Conservation (phyloP, 345 rosid species). For the Brassica incana region DNA sequence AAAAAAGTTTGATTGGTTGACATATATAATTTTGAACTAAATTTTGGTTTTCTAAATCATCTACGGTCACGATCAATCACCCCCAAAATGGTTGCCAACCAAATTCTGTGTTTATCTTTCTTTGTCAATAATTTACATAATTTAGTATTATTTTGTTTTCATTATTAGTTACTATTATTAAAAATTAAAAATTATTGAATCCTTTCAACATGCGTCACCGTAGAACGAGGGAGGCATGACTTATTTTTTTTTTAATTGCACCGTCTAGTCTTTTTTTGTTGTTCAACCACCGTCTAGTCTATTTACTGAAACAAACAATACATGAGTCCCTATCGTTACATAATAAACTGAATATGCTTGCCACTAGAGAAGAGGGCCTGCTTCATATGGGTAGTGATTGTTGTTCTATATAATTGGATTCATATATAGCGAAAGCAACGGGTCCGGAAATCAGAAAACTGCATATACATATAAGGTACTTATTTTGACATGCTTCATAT, state of each 20-base stretch:
- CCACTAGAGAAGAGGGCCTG: slow-evolving; percentile 22
- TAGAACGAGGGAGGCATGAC: slow-evolving; percentile 35
- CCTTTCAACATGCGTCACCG: slow-evolving; percentile 28
- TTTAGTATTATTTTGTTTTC: background rate
- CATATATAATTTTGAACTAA: too few species aligned
- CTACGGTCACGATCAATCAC: too few species aligned
- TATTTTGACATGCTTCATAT: background rate
- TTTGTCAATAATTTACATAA: background rate
- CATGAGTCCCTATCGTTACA: background rate
- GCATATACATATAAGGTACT: background rate
- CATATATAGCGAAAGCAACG: background rate
- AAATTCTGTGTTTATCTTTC: slow-evolving; percentile 10
- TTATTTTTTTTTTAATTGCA: slow-evolving; percentile 19
- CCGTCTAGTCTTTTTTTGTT: background rate
- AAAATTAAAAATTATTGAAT: background rate
- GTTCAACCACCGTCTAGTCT: slow-evolving; percentile 10
- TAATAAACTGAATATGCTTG: background rate
- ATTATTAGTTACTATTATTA: background rate
- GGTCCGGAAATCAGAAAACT: background rate
- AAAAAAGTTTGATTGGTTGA: too few species aligned
- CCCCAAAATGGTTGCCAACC: background rate
- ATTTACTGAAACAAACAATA: slow-evolving; percentile 3
- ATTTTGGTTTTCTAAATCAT: too few species aligned
- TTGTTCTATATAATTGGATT: background rate
- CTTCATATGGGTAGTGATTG: slow-evolving; percentile 18